These are phyloP conservation scores for Penicillium sp. DNA, from an alignment of 2,329 filamentous ascomycete genomes.

Conservation along the genomic window DNA sequence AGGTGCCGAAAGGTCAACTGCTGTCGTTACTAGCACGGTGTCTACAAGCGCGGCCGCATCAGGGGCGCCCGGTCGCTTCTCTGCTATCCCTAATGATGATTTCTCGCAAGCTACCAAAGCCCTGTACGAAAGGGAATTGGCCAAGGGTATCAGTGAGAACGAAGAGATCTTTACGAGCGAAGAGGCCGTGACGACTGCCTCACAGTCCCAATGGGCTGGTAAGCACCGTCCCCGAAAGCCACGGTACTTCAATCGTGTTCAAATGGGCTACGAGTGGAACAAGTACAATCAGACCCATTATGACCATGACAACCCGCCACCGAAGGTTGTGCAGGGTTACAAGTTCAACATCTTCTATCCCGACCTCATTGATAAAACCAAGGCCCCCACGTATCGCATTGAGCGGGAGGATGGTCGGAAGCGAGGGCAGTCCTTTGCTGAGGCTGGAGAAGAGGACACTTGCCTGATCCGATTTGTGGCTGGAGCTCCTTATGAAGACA, in stretches of 20 bases:
- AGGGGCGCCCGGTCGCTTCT: constrained; percentile 70
- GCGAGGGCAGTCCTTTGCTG: constrained; percentile 88
- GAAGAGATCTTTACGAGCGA: constrained; percentile 95
- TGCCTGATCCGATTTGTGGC: constrained; percentile 96
- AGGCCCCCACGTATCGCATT: constrained; percentile 94
- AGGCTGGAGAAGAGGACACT: constrained; percentile 94
- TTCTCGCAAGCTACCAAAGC: constrained; percentile 87
- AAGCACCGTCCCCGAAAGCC: constrained; percentile 91
- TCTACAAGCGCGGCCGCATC: constrained; percentile 52
- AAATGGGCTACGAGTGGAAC: constrained; percentile 99
- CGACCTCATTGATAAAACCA: constrained; percentile 91
- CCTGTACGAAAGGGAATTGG: constrained; percentile 89
- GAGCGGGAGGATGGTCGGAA: constrained; percentile 89
- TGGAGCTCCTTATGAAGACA: constrained; percentile 93
- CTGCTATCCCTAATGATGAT: constrained; percentile 73
- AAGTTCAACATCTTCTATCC: constrained; percentile 99
- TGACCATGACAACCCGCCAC: constrained; percentile 96
- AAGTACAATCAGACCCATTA: constrained; percentile 99
- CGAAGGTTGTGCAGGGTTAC: constrained; percentile 98
- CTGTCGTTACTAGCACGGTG: constrained; percentile 41
- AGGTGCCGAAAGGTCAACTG: constrained; percentile 42
- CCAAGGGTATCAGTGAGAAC: constrained; percentile 87
- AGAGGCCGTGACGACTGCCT: constrained; percentile 71
- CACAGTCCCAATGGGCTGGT: constrained; percentile 77
- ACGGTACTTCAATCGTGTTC: constrained; percentile 95